Evolutionary conservation across 2,329 filamentous ascomycete genomes (phyloP), one percentile per base, ranked within the genome.

Genomic region (Colletotrichum tabaci): DNA sequence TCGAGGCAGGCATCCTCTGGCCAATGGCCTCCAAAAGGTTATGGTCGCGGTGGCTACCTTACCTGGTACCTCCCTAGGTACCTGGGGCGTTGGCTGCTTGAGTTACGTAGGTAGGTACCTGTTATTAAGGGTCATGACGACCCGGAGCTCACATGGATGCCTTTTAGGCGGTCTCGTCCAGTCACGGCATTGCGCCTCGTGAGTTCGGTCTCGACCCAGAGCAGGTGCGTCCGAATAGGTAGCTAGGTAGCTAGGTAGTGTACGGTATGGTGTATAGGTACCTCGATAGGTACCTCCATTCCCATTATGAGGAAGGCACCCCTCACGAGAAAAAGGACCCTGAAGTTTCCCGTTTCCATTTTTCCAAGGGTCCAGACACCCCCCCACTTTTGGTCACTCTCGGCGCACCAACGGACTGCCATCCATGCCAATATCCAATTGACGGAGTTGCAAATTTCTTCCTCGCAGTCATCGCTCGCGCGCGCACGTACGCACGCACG

Each of bases 391-490:
- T 63, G 57, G 58, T 35, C 57, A 30, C 30, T 30, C 3, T 30
- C 6, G 30, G 58, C 68, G 26, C 68, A 71, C 68, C 50, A 68
- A 62, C 66, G 50, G 52, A 71, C 64, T 30, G 57, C 64, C 67
- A 68, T 71, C 68, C 68, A 52, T 57, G 50, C 38, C 64, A 67
- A 61, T 67, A 58, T 62, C 68, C 68, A 47, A 71, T 71, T 52
- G 67, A 62, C 47, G 64, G 30, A 52, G 57, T 71, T 58, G 68
- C 68, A 71, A 71, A 71, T 67, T 69, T 71, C 65, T 67, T 68
- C 58, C 52, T 16, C 30, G 30, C 30, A 30, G 30, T 30, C 30
- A 30, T 30, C 30, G 8, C 30, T 30, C 8, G 30, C 30, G 30
- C 30, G 30, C 30, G 30, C 30, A 9, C 30, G 30, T 9, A 7